Percentiles rank a stretch among this genome's conserved stretches.
Conservation (phyloP, 2,329 filamentous ascomycete genomes). For the Fusarium poae region DNA sequence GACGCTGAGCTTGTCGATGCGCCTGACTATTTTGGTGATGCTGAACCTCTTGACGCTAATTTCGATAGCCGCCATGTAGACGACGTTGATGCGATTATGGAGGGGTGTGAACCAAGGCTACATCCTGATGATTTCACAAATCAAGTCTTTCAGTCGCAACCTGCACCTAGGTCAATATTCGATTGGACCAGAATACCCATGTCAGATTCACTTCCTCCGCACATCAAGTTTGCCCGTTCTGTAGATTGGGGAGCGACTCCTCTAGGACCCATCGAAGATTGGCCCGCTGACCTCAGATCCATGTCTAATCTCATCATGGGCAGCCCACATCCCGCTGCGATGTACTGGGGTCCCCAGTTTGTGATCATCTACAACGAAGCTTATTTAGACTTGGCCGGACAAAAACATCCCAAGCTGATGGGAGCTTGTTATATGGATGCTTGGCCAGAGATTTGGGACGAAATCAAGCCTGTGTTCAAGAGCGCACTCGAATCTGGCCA, state of each 20-base stretch:
- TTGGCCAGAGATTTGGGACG: slow-evolving; percentile 81
- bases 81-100: slow-evolving; percentile 45
- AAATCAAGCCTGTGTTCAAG: slow-evolving; percentile 75
- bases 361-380: slow-evolving; percentile 80
- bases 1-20: slow-evolving; percentile 51
- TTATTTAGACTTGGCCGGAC: slow-evolving; percentile 77
- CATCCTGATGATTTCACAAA: slow-evolving; percentile 61
- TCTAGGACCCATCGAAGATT: slow-evolving; percentile 80
- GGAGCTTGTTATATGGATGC: slow-evolving; percentile 76
- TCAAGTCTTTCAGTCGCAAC: slow-evolving; percentile 55
- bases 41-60: slow-evolving; percentile 30
- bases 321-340: slow-evolving; percentile 78
- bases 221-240: slow-evolving; percentile 79
- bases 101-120: slow-evolving; percentile 45
- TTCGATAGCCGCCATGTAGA: slow-evolving; percentile 23
- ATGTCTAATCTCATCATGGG: slow-evolving; percentile 89
- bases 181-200: slow-evolving; percentile 84
- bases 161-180: slow-evolving; percentile 67
- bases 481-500: slow-evolving; percentile 77
- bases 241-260: slow-evolving; percentile 80
- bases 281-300: slow-evolving; percentile 77
- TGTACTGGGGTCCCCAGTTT: slow-evolving; percentile 83
- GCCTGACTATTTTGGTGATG: slow-evolving; percentile 60
- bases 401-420: slow-evolving; percentile 83
- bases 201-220: slow-evolving; percentile 72